Evolutionary conservation across 805 yeast species (phyloP).

Genomic region (Kluyveromyces lactis): DNA sequence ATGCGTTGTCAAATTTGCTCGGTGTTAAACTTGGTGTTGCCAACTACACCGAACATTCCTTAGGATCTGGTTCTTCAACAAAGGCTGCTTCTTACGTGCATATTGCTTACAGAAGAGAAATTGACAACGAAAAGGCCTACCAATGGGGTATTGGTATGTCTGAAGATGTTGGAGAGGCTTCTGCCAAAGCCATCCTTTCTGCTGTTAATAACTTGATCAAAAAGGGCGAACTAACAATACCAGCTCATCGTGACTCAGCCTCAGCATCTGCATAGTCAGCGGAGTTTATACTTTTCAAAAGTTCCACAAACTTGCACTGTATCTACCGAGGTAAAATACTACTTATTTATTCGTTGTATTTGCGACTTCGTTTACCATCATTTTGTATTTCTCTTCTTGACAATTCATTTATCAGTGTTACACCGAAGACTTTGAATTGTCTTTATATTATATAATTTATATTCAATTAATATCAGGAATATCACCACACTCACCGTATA

Average conservation of each 20-base stretch:
- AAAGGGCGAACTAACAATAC: constrained; percentile 23
- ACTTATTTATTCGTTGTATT: too few relatives aligned
- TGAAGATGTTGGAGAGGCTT: constrained; percentile 83
- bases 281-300: neutral
- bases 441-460: too few relatives aligned
- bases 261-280: constrained; percentile 17
- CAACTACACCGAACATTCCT: constrained; percentile 63
- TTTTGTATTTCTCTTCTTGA: too few relatives aligned
- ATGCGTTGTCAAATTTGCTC: constrained; percentile 48
- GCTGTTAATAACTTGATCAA: constrained; percentile 41
- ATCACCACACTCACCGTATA: too few relatives aligned
- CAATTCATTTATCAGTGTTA: too few relatives aligned
- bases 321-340: too few relatives aligned
- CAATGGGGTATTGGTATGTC: constrained; percentile 91
- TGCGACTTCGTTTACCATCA: too few relatives aligned
- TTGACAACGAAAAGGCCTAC: constrained; percentile 33
- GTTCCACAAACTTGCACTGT: too few relatives aligned
- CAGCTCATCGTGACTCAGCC: constrained; percentile 12
- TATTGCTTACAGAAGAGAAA: constrained; percentile 38
- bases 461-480: too few relatives aligned
- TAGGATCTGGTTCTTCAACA: constrained; percentile 62
- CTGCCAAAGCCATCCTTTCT: constrained; percentile 60
- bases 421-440: too few relatives aligned
- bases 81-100: constrained; percentile 73
- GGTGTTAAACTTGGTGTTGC: constrained; percentile 52